Evolutionary conservation across 441 rosid species (phyloP).

Genomic region (Erysimum cheiri): DNA sequence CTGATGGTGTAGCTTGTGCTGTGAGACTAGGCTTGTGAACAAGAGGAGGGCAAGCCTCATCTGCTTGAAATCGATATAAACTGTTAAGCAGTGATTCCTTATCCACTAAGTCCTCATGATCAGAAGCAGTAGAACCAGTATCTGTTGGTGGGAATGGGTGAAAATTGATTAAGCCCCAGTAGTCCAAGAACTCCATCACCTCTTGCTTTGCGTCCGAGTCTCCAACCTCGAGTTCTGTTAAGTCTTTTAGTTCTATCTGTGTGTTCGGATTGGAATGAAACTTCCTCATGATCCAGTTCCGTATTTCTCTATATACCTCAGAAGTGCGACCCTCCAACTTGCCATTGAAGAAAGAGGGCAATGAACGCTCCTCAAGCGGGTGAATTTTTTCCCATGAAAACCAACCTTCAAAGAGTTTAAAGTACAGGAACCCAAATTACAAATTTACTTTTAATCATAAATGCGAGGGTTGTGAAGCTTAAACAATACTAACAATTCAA

Average conservation of each 20-base stretch:
- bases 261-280: conserved; percentile 75
- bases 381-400: conserved; percentile 90
- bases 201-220: conserved; percentile 79
- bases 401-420: conserved; percentile 71
- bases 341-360: conserved; percentile 88
- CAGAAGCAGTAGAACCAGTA: conserved; percentile 46
- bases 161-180: conserved; percentile 97
- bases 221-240: conserved; percentile 78
- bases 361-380: conserved; percentile 74
- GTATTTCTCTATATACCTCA: conserved; percentile 74
- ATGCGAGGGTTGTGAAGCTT: background rate
- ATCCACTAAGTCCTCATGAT: conserved; percentile 47
- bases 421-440: conserved; percentile 27
- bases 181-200: conserved; percentile 91
- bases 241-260: conserved; percentile 71
- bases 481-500: conserved; percentile 20
- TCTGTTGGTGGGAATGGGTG: conserved; percentile 76
- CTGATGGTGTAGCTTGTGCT: conserved; percentile 60
- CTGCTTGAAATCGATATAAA: conserved; percentile 69
- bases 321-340: conserved; percentile 68
- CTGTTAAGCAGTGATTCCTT: conserved; percentile 68
- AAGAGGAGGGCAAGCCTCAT: conserved; percentile 55
- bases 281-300: conserved; percentile 81
- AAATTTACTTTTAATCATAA: background rate
- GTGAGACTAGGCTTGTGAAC: conserved; percentile 55